phyloP scores from a whole-genome alignment of 2,329 filamentous ascomycete species.

The Claviceps spartinae region DNA sequence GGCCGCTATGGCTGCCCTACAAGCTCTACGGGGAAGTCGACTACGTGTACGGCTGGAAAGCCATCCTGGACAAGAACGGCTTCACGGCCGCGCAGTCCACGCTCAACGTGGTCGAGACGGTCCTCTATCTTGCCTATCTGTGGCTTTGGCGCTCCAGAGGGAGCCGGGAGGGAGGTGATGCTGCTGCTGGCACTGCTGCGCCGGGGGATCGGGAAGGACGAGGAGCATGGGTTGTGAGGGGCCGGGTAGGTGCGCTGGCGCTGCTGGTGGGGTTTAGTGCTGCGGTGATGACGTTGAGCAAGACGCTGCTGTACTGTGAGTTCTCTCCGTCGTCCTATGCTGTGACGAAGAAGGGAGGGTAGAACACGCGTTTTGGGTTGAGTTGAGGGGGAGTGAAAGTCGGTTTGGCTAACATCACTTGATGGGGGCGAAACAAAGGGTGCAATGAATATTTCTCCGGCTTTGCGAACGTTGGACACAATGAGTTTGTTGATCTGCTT shows the following conservation, averaged over 20 bases:
- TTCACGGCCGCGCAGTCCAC: conserved; percentile 65
- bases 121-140: conserved; percentile 48
- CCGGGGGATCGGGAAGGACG: too few relatives aligned
- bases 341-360: not conserved
- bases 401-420: too few relatives aligned
- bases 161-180: not conserved
- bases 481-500: conserved; percentile 29
- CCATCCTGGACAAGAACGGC: conserved; percentile 52
- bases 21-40: conserved; percentile 69
- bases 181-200: too few relatives aligned
- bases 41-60: conserved; percentile 67
- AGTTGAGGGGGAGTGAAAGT: too few relatives aligned
- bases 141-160: conserved; percentile 18
- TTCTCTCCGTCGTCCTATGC: conserved; percentile 6
- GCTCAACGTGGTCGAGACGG: conserved; percentile 56
- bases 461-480: conserved; percentile 45
- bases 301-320: conserved; percentile 48
- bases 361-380: too few relatives aligned
- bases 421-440: conserved; percentile 23
- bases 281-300: conserved; percentile 47
- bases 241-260: conserved; percentile 29
- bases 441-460: conserved; percentile 41
- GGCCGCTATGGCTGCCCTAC: conserved; percentile 64
- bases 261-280: conserved; percentile 37
- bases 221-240: conserved; percentile 20